Evolutionary conservation across 2,329 filamentous ascomycete genomes (phyloP).

Genomic region (Phaeosphaeriaceae sp.): DNA sequence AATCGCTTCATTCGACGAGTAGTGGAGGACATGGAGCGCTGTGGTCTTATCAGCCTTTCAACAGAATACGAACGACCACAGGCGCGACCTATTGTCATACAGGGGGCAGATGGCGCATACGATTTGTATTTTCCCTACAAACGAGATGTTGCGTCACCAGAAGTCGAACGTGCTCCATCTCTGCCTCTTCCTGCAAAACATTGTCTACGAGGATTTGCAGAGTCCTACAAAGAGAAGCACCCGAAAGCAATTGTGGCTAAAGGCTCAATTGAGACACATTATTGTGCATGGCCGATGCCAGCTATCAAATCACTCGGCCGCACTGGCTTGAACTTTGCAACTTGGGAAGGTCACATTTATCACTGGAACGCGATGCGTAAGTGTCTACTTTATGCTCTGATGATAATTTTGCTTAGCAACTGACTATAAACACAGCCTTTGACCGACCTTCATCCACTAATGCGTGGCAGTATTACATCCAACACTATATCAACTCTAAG

Average conservation of each 20-base stretch:
- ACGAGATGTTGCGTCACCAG: constrained; percentile 4
- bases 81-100: constrained; percentile 28
- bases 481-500: constrained; percentile 37
- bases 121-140: constrained; percentile 40
- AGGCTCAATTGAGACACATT: constrained; percentile 36
- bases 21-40: constrained; percentile 36
- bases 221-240: constrained; percentile 22
- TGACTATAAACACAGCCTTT: constrained; percentile 22
- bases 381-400: neutral
- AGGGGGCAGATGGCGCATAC: constrained; percentile 27
- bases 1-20: constrained; percentile 34
- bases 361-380: constrained; percentile 41
- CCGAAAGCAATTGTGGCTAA: constrained; percentile 33
- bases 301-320: constrained; percentile 29
- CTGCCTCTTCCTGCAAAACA: constrained; percentile 21
- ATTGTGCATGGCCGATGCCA: constrained; percentile 43
- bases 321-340: constrained; percentile 29
- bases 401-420: no score
- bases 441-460: constrained; percentile 35
- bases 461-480: constrained; percentile 41
- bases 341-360: constrained; percentile 38
- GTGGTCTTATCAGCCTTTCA: constrained; percentile 26
- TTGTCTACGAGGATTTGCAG: constrained; percentile 29
- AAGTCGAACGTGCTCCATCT: constrained; percentile 15
- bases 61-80: constrained; percentile 29